A percentile compares a stretch with the other conserved stretches of the same genome.
phyloP scores from a whole-genome alignment of 345 rosid genomes.

The Sisymbrium altissimum region DNA sequence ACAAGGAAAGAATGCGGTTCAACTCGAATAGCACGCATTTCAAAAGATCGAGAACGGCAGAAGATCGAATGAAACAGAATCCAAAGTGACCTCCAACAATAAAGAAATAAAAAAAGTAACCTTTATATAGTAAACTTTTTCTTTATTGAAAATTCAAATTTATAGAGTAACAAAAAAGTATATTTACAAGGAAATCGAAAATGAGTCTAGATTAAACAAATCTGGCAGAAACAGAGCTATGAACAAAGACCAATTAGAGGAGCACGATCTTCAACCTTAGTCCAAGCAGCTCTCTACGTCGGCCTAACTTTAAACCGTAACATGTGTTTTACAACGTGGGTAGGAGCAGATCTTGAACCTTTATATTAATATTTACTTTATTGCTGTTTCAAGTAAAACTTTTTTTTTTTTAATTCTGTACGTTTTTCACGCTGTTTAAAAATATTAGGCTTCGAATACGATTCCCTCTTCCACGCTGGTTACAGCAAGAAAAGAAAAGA shows the following conservation, averaged over 20 bases:
- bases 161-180: too few relatives aligned
- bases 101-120: too few relatives aligned
- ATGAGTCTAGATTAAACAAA: neutral
- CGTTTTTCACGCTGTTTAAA: too few relatives aligned
- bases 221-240: neutral
- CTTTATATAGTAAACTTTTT: too few relatives aligned
- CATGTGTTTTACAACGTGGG: too few relatives aligned
- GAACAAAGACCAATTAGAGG: neutral
- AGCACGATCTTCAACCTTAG: neutral
- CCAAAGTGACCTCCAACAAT: too few relatives aligned
- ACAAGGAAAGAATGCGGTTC: too few relatives aligned
- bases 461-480: neutral
- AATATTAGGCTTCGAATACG: neutral
- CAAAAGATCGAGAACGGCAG: too few relatives aligned
- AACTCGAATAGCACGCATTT: too few relatives aligned
- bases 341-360: neutral
- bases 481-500: neutral
- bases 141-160: too few relatives aligned
- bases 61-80: too few relatives aligned
- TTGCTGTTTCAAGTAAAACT: neutral
- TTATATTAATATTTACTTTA: neutral
- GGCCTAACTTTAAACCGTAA: neutral
- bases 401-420: neutral
- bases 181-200: neutral
- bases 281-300: too few relatives aligned